phyloP scores from a whole-genome alignment of 139 green algal species.

The Zygnema circumcarinatum region DNA sequence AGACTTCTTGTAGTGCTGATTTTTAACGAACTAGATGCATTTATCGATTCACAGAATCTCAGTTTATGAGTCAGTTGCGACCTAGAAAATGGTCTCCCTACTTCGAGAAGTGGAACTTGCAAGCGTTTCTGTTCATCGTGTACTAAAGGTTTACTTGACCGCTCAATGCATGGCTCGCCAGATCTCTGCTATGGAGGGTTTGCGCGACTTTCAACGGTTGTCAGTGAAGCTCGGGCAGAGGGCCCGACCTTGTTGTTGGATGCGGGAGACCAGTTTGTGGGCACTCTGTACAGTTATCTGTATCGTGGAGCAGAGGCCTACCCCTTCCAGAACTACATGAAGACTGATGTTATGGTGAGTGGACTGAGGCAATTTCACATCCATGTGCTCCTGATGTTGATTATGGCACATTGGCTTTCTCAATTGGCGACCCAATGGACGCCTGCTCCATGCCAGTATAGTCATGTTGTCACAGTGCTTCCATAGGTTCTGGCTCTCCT shows the following conservation, averaged over 20 bases:
- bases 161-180: neutral
- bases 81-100: too few relatives aligned
- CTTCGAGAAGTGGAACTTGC: neutral
- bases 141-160: neutral
- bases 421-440: too few relatives aligned
- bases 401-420: too few relatives aligned
- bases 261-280: slow-evolving; percentile 33
- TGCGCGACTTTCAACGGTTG: neutral
- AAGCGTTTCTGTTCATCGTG: neutral
- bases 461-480: neutral
- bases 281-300: slow-evolving; percentile 5
- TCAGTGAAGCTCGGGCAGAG: neutral
- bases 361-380: neutral
- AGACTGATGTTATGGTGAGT: slow-evolving; percentile 23
- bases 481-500: too few relatives aligned
- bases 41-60: too few relatives aligned
- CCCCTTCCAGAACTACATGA: slow-evolving; percentile 15
- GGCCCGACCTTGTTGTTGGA: slow-evolving; percentile 21
- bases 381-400: neutral
- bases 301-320: neutral
- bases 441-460: too few relatives aligned
- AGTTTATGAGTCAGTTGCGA: too few relatives aligned
- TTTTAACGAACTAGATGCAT: too few relatives aligned
- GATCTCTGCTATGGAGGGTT: slow-evolving; percentile 37
- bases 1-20: neutral